Evolutionary conservation across 352 stramenopile genomes (phyloP), one percentile per base, ranked within the genome.

Genomic region (Halophytophthora polymorphica): DNA sequence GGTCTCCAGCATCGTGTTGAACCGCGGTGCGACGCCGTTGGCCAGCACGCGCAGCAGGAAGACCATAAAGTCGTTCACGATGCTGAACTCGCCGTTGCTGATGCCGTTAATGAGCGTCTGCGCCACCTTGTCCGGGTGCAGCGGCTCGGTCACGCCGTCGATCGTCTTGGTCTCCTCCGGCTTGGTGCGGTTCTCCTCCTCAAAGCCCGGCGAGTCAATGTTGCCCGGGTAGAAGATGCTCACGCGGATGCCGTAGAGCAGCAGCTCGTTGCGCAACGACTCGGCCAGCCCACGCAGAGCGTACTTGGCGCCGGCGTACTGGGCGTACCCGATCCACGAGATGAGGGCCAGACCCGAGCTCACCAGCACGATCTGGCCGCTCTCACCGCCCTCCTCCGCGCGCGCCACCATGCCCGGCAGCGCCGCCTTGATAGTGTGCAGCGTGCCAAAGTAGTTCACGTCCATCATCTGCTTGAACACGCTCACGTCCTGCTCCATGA

Each of bases 361-460:
- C 51, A 93, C 71, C 36, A 93, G 65, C 46, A 93, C 69, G 53
- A 93, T 66, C 2, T 85, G 73, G 2, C 82, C 79, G 37, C 66
- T 65, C 51, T 90, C 68, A 50, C 66, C 58, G 25, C 70, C 67
- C 40, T 76, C 58, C 45, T 90, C 64, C 53, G 87, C 88, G 31
- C 72, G 66, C 33, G 71, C 43, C 33, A 92, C 64, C 83, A 95
- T 93, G 10, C 70, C 70, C 15, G 83, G 83, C 39, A 95, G 59
- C n/a, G 78, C 81, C 13, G 83, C 83, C 55, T 93, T 91, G 50
- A 93, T 77, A 14, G 76, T 56, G 60, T 93, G 66, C 23, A 95
- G 61, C 39, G 79, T 78, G 28, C 83, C 83, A 53, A 95, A 90
- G 72, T 93, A 95, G 64, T 95, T 92, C 44, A 93, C 66, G 47